Evolutionary conservation across 176 grass and related monocot genomes (phyloP).

Genomic region (Tillandsia leiboldiana): DNA sequence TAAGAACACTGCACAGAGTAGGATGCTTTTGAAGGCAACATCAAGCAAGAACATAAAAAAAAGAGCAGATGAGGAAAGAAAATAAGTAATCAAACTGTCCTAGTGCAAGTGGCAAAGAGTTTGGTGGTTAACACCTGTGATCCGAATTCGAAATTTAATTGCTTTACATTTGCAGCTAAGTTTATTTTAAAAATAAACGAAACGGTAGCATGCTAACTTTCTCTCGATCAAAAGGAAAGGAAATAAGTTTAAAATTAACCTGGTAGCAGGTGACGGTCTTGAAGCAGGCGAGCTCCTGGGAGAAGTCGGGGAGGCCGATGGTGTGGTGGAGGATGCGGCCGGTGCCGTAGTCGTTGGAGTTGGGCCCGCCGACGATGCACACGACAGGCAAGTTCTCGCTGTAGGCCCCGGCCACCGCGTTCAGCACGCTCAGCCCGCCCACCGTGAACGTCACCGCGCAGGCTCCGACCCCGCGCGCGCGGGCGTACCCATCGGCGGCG

Average conservation of each 20-base stretch:
- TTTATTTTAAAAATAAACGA: too few relatives aligned
- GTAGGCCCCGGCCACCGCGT: slow-evolving; percentile 16
- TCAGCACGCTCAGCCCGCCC: slow-evolving; percentile 17
- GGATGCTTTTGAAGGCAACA: too few relatives aligned
- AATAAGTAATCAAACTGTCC: too few relatives aligned
- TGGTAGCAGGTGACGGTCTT: slow-evolving; percentile 19
- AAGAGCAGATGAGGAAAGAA: too few relatives aligned
- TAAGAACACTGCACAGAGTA: too few relatives aligned
- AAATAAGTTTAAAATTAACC: not conserved
- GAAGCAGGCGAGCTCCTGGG: slow-evolving; percentile 18
- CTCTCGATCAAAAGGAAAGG: too few relatives aligned
- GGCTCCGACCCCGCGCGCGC: slow-evolving; percentile 14
- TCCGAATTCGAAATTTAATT: too few relatives aligned
- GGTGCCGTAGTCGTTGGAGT: slow-evolving; percentile 21
- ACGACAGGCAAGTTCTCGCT: slow-evolving; percentile 16
- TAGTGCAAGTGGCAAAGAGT: too few relatives aligned
- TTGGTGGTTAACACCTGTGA: too few relatives aligned
- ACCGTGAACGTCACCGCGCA: slow-evolving; percentile 16
- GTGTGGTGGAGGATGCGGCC: slow-evolving; percentile 18
- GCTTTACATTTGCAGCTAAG: too few relatives aligned
- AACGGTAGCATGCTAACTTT: too few relatives aligned
- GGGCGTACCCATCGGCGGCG: slow-evolving; percentile 14
- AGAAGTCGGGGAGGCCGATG: slow-evolving; percentile 19
- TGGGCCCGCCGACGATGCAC: slow-evolving; percentile 19
- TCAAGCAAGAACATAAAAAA: not conserved